Percentiles rank a stretch among this genome's conserved stretches.
These are phyloP conservation scores for Pichia sp. DNA, from an alignment of 1,139 yeast species.

Conservation along the genomic window DNA sequence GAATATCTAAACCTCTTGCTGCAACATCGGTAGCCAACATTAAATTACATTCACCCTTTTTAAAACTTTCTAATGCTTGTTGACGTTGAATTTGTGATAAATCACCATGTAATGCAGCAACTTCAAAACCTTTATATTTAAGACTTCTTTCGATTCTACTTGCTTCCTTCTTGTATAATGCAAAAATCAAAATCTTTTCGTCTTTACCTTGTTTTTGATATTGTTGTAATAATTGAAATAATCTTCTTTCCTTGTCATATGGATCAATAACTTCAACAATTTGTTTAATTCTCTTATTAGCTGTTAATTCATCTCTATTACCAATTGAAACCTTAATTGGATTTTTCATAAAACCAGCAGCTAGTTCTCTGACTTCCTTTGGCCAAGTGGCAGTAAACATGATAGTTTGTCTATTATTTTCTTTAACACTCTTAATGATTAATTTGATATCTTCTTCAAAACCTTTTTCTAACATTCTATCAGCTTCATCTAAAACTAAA, in stretches of 20 bases:
- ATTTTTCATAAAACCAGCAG: slow-evolving; percentile 67
- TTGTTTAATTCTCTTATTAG: slow-evolving; percentile 90
- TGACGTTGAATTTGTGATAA: slow-evolving; percentile 90
- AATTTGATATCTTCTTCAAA: slow-evolving; percentile 92
- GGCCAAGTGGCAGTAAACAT: slow-evolving; percentile 94
- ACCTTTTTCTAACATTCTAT: slow-evolving; percentile 95
- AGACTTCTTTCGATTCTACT: slow-evolving; percentile 76
- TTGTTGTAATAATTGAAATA: slow-evolving; percentile 62
- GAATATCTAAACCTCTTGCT: slow-evolving; percentile 96
- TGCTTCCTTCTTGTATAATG: slow-evolving; percentile 95
- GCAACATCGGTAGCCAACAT: slow-evolving; percentile 98
- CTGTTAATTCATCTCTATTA: slow-evolving; percentile 86
- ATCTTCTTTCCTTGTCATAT: slow-evolving; percentile 66
- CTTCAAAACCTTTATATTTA: slow-evolving; percentile 63
- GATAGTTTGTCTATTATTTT: slow-evolving; percentile 60
- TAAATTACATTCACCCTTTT: slow-evolving; percentile 66
- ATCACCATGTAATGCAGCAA: slow-evolving; percentile 96
- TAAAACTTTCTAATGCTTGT: slow-evolving; percentile 76
- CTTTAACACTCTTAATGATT: slow-evolving; percentile 53
- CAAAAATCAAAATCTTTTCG: slow-evolving; percentile 85
- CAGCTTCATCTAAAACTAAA: slow-evolving; percentile 93
- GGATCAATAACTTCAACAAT: slow-evolving; percentile 90
- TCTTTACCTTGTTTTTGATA: slow-evolving; percentile 58
- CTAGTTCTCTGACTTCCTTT: slow-evolving; percentile 86
- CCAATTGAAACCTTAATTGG: slow-evolving; percentile 93